Evolutionary conservation across 768 basidiomycete genomes (phyloP).

Genomic region (Trametes coccinea): DNA sequence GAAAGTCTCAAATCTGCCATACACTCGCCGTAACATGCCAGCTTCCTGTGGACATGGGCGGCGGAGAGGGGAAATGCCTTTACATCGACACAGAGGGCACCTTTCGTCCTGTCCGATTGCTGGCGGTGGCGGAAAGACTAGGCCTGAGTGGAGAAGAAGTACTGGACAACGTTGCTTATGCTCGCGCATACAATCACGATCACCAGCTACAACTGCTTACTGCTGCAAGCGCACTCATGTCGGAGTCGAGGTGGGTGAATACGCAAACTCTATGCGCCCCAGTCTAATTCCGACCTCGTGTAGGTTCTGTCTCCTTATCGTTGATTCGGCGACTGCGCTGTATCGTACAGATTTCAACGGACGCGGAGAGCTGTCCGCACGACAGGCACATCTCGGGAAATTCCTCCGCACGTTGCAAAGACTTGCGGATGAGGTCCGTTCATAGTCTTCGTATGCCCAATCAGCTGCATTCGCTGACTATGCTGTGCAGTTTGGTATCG

Average conservation of each 20-base stretch:
- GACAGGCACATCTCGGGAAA: conserved; percentile 95
- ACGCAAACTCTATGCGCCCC: conserved; percentile 26
- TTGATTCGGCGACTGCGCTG: conserved; percentile 94
- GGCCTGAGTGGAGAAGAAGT: conserved; percentile 99
- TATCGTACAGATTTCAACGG: conserved; percentile 97
- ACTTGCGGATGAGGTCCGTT: conserved; percentile 89
- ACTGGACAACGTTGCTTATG: conserved; percentile 97
- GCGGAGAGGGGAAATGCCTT: conserved; percentile 97
- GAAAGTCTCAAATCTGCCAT: conserved; percentile 97
- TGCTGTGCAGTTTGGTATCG: conserved; percentile 81
- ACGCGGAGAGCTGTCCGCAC: conserved; percentile 90
- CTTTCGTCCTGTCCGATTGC: conserved; percentile 92
- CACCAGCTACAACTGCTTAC: conserved; percentile 91
- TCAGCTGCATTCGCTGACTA: conserved; percentile 16
- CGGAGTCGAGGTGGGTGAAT: conserved; percentile 81
- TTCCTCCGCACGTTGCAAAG: conserved; percentile 92
- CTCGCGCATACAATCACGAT: conserved; percentile 97
- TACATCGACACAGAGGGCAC: conserved; percentile 99
- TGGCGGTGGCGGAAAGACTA: conserved; percentile 93
- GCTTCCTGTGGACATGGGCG: conserved; percentile 95
- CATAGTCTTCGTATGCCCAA: neutral
- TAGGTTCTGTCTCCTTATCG: conserved; percentile 94
- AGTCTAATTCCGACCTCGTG: conserved; percentile 9
- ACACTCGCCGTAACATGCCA: conserved; percentile 98
- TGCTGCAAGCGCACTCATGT: conserved; percentile 97